Percentiles rank a stretch among this genome's conserved stretches.
phyloP scores from a whole-genome alignment of 2,329 filamentous ascomycete genomes.

The Aspergillus ruber region DNA sequence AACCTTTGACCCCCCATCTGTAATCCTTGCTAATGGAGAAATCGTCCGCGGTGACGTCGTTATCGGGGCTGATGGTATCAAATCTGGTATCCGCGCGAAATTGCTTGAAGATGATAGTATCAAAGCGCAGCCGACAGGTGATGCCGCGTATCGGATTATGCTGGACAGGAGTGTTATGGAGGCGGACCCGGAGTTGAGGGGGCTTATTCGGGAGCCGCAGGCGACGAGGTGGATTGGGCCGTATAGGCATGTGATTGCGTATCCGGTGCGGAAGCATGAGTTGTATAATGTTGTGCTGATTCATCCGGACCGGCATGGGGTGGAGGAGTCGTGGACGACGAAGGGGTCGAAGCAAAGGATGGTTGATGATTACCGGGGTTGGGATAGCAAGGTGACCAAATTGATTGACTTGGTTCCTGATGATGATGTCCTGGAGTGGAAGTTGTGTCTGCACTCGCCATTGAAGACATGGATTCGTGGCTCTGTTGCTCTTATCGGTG shows the following conservation, averaged over 20 bases:
- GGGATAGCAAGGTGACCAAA: slow-evolving; percentile 53
- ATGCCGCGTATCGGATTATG: slow-evolving; percentile 76
- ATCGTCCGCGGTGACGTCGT: slow-evolving; percentile 41
- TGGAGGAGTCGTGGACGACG: slow-evolving; percentile 58
- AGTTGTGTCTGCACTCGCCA: slow-evolving; percentile 28
- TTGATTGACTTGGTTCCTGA: slow-evolving; percentile 57
- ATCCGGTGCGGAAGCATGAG: slow-evolving; percentile 61
- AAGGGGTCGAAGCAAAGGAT: slow-evolving; percentile 56
- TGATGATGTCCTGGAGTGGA: slow-evolving; percentile 38
- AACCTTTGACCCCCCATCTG: slow-evolving; percentile 18
- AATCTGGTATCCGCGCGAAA: slow-evolving; percentile 40
- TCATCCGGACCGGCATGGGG: slow-evolving; percentile 57
- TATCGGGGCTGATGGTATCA: slow-evolving; percentile 50
- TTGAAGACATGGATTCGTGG: slow-evolving; percentile 29
- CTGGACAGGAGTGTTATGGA: slow-evolving; percentile 61
- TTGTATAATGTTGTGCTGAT: slow-evolving; percentile 60
- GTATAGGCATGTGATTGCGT: slow-evolving; percentile 70
- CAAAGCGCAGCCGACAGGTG: slow-evolving; percentile 48
- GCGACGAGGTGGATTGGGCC: slow-evolving; percentile 72
- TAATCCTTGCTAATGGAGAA: slow-evolving; percentile 21
- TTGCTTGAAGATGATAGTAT: slow-evolving; percentile 27
- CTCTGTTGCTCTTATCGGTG: slow-evolving; percentile 35
- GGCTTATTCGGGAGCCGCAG: slow-evolving; percentile 59
- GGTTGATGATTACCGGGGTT: slow-evolving; percentile 56
- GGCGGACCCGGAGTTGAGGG: slow-evolving; percentile 59